phyloP scores from a whole-genome alignment of 768 basidiomycete species.

The Psilocybe tampanensis region DNA sequence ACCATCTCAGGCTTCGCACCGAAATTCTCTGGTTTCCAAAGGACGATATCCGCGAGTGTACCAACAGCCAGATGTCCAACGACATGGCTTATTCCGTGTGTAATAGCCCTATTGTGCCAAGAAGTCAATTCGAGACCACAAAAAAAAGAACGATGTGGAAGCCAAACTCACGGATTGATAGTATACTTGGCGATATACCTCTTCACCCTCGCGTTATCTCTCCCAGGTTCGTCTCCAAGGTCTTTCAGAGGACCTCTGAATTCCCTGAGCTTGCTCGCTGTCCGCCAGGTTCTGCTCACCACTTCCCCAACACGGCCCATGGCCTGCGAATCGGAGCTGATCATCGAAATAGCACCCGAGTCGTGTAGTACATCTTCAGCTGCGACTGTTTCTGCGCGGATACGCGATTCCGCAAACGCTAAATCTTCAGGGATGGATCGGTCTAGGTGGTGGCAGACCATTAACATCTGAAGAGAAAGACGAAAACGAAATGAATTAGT shows the following conservation, averaged over 20 bases:
- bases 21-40: no score
- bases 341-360: conserved; percentile 93
- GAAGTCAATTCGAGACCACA: not conserved
- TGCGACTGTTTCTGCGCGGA: conserved; percentile 94
- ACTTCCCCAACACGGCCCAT: conserved; percentile 99
- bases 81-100: no score
- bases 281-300: conserved; percentile 90
- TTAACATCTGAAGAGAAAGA: conserved; percentile 75
- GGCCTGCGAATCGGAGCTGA: conserved; percentile 94
- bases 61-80: no score
- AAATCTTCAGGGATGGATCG: conserved; percentile 90
- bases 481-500: not conserved
- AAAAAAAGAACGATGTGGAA: not conserved
- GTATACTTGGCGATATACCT: conserved; percentile 97
- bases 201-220: conserved; percentile 91
- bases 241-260: conserved; percentile 70
- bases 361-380: conserved; percentile 97
- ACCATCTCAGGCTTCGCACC: no score
- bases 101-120: conserved; percentile 68
- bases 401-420: conserved; percentile 95
- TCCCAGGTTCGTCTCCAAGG: conserved; percentile 69
- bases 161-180: conserved; percentile 82
- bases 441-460: conserved; percentile 99
- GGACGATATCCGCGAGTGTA: no score
- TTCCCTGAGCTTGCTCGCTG: conserved; percentile 92